Base-by-base conservation (phyloP, 768 basidiomycete species). In the Royoungia palumana region DNA sequence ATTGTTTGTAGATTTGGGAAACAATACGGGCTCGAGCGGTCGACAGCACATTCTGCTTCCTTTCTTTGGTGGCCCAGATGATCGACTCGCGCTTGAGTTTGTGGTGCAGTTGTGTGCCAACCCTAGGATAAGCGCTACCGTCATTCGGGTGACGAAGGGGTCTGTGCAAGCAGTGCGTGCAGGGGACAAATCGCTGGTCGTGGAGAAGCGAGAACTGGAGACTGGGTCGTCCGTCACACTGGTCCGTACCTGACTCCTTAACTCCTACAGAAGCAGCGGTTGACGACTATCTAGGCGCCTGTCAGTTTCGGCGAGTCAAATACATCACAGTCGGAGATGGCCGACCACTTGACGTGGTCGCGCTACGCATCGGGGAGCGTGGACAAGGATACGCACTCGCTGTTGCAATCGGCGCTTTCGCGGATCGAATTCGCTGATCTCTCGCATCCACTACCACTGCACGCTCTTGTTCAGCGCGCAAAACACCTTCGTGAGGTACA, bases 51-150 rank as follows among this genome's bases (percentile, higher is more conserved):
- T 97, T 22, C 82, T 94, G 64, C 62, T 94, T 35, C 89, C 94
- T 0, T 97, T 95, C 80, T 88, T 92, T 63, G 95, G 95, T 34
- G 95, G 95, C 0, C 84, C 91, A 0, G 95, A 99, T 63, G 95
- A 97, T 64, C 82, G 96, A 1, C 74, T 92, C 17, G 90, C 91
- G 0, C 70, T 98, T 22, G 70, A 78, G 28, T 82, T 98, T 58
- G 80, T 91, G 5, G 80, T 89, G 30, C 94, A 97, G 65, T 61
- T 88, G 27, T 88, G 93, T 47, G 67, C 68, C 27, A 84, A 86
- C 51, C 64, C 78, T 0, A 69, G 65, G 30, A 75, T 90, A 0
- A 78, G 68, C 5, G 96, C 90, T 1, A 92, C 88, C 0, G 81
- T 92, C 0, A 70, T 95, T 2, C 73, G 83, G 41, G 71, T 95